Percentiles rank a stretch among this genome's conserved stretches.
Evolutionary conservation across 2,329 filamentous ascomycete genomes (phyloP).

Genomic region (Paraconiothyrium sp.): DNA sequence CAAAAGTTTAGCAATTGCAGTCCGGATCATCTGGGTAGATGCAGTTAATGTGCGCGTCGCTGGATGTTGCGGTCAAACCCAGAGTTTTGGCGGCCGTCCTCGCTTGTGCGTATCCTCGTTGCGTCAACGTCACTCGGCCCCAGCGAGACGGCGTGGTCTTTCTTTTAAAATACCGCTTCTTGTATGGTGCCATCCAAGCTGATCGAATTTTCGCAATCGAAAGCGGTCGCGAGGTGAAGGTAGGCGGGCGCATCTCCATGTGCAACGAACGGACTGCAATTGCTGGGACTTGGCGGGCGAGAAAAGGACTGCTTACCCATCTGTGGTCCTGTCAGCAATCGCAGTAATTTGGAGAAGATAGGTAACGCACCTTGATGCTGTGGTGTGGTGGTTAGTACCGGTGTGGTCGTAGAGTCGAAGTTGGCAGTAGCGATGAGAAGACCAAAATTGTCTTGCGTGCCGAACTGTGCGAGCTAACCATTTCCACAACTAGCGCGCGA

Average conservation of each 20-base stretch:
- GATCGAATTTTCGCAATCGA: neutral
- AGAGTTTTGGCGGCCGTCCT: conserved; percentile 2
- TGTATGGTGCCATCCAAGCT: neutral
- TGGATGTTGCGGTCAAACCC: neutral
- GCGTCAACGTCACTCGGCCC: neutral
- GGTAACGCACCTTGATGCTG: conserved; percentile 62
- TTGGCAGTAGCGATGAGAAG: conserved; percentile 18
- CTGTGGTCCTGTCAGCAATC: conserved; percentile 54
- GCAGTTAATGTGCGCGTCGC: neutral
- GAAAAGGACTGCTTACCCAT: conserved; percentile 67
- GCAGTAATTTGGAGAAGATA: conserved; percentile 13
- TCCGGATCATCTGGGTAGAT: neutral
- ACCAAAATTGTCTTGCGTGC: conserved; percentile 29
- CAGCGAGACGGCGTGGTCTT: neutral
- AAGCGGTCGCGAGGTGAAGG: neutral
- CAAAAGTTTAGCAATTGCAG: conserved; percentile 43
- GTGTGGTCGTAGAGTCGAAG: conserved; percentile 44
- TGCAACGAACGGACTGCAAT: conserved; percentile 39
- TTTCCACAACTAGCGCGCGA: conserved; percentile 7
- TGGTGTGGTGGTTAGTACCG: conserved; percentile 54
- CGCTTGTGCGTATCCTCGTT: neutral
- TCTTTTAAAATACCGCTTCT: neutral
- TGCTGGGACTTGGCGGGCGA: conserved; percentile 35
- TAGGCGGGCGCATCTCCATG: conserved; percentile 9
- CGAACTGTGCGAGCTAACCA: conserved; percentile 37